A percentile compares a stretch with the other conserved stretches of the same genome.
Evolutionary conservation across 148 eudicot species (phyloP).

Genomic region (Persicaria tinctoria): DNA sequence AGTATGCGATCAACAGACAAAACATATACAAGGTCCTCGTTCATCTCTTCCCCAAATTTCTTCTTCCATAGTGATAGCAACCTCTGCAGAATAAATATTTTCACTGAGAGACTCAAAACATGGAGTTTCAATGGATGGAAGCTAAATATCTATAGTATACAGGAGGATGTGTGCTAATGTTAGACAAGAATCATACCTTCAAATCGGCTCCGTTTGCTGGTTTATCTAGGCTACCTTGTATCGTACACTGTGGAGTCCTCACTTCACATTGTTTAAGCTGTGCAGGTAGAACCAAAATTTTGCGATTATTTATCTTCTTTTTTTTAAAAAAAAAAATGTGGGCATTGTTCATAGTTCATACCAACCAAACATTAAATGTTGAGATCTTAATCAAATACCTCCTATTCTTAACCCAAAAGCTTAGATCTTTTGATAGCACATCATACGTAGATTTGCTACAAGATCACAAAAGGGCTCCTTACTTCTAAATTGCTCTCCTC

Average conservation of each 20-base stretch:
- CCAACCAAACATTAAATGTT: not conserved
- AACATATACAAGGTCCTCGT: no score
- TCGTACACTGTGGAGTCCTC: slow-evolving; percentile 92
- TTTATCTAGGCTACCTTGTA: slow-evolving; percentile 74
- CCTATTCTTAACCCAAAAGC: no score
- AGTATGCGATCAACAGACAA: no score
- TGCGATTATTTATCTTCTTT: not conserved
- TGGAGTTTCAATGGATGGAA: not conserved
- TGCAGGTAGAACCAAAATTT: not conserved
- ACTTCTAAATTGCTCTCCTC: no score
- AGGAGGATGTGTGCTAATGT: not conserved
- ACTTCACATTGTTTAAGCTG: slow-evolving; percentile 73
- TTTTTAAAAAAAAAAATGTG: not conserved
- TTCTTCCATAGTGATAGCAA: no score
- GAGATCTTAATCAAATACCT: no score
- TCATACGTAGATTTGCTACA: no score
- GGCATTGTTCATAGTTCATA: not conserved
- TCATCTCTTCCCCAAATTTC: no score
- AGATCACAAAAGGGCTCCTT: no score
- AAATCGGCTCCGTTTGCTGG: slow-evolving; percentile 43
- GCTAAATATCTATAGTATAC: not conserved
- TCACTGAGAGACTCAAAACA: no score
- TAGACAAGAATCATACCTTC: slow-evolving; percentile 33
- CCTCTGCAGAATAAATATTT: no score
- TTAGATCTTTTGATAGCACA: no score